Evolutionary conservation across 129 eudicot genomes (phyloP), one percentile per base, ranked within the genome.

Genomic region (Escallonia herrerae): DNA sequence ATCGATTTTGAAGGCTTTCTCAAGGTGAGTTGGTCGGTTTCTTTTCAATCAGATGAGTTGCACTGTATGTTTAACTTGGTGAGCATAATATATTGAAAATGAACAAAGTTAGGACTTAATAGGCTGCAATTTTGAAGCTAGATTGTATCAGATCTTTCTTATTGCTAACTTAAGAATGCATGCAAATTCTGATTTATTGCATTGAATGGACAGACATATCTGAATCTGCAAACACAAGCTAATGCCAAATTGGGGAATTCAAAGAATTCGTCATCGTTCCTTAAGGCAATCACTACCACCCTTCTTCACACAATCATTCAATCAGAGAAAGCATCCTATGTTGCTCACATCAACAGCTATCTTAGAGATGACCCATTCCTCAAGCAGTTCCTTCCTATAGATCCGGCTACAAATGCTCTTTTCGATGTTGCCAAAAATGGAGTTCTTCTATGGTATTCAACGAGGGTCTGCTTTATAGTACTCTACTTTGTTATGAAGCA

Each of bases 381-480:
- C 77, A 77, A 80, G 76, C 98, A 91, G 57, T 91, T 91, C 84
- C 96, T 91, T 80, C 98, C 98, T 3, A 79, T 91, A 7, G 95
- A 91, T 69, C 95, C 98, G 8, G 66, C 79, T 66, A 68, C 89
- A 44, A 83, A 88, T 81, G 87, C 82, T 47, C 80, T 91, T 47
- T 91, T 91, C 68, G 90, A 91, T 54, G 84, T 91, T 15, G 98
- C 91, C 8, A 85, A 86, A 70, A 96, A 85, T 68, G 98, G 98
- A 60, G 98, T 91, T 69, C 96, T 91, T 63, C 76, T 91, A 80
- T 91, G 98, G 98, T 91, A 87, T 60, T 68, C 58, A 48, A 71
- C 42, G 56, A 78, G 67, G 67, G 52, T 65, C 80, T 59, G 65
- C 60, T 69, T 63, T 72, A 38, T 60, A 45, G 44, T 63, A 56